Conservation (phyloP, 2,329 filamentous ascomycete species). For the Trichoderma koningiopsis region DNA sequence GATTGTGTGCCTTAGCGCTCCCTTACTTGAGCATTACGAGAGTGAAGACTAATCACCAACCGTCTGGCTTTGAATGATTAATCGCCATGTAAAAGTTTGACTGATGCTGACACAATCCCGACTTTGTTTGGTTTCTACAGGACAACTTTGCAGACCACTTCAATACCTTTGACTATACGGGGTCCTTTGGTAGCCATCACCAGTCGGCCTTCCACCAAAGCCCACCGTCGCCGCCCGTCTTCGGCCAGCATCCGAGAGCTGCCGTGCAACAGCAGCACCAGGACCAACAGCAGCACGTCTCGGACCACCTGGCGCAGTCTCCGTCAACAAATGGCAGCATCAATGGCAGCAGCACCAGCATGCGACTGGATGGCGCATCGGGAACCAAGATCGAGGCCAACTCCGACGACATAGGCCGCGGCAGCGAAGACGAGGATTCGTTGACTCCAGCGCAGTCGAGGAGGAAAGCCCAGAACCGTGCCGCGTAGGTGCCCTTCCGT, state of each 20-base stretch:
- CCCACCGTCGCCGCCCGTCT: slow-evolving; percentile 54
- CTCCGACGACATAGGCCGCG: slow-evolving; percentile 38
- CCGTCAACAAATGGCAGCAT: slow-evolving; percentile 29
- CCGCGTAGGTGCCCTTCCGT: slow-evolving; percentile 53
- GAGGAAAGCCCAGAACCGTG: slow-evolving; percentile 63
- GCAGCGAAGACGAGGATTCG: slow-evolving; percentile 59
- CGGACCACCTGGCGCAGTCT: slow-evolving; percentile 32
- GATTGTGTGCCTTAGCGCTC: slow-evolving; percentile 30
- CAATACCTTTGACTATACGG: slow-evolving; percentile 48
- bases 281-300: slow-evolving; percentile 30
- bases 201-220: slow-evolving; percentile 40
- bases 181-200: slow-evolving; percentile 44
- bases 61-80: neutral
- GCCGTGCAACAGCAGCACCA: neutral
- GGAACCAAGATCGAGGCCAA: slow-evolving; percentile 44
- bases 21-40: slow-evolving; percentile 42
- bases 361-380: slow-evolving; percentile 14
- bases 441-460: slow-evolving; percentile 60
- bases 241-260: slow-evolving; percentile 31
- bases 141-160: slow-evolving; percentile 55
- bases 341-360: slow-evolving; percentile 31
- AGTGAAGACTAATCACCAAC: slow-evolving; percentile 23
- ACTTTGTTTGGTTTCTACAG: slow-evolving; percentile 40
- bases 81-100: neutral
- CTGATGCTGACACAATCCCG: slow-evolving; percentile 20